A percentile compares a stretch with the other conserved stretches of the same genome.
phyloP scores from a whole-genome alignment of 2,329 filamentous ascomycete species.

The Epichloe glyceriae region DNA sequence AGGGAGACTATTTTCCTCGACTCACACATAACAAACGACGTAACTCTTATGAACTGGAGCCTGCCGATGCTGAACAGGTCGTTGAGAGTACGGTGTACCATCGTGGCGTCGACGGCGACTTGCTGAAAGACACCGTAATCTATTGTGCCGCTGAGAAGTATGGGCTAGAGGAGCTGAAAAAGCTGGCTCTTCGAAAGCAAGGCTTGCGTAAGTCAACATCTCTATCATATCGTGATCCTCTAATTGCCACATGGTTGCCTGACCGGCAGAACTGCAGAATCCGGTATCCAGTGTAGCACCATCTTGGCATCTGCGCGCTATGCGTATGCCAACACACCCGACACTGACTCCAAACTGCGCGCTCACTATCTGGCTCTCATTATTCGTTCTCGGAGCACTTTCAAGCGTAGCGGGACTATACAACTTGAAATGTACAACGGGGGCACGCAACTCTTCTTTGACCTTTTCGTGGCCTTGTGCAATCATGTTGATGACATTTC shows the following conservation, averaged over 20 bases:
- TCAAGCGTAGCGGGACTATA: conserved; percentile 91
- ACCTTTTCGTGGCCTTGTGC: conserved; percentile 83
- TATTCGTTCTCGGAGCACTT: conserved; percentile 74
- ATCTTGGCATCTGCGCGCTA: conserved; percentile 81
- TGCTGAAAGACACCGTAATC: conserved; percentile 80
- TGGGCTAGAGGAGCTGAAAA: conserved; percentile 71
- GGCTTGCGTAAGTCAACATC: conserved; percentile 52
- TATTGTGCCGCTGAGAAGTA: conserved; percentile 85
- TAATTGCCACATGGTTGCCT: background rate
- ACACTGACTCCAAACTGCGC: conserved; percentile 78
- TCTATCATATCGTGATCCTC: background rate
- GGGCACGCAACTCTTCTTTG: conserved; percentile 75
- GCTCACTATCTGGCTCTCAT: conserved; percentile 89
- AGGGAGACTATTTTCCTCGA: conserved; percentile 82
- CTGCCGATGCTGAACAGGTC: conserved; percentile 31
- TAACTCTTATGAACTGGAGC: conserved; percentile 73
- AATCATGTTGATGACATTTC: conserved; percentile 72
- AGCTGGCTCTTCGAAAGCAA: conserved; percentile 75
- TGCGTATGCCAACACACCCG: conserved; percentile 78
- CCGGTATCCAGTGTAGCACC: conserved; percentile 70
- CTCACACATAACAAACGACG: conserved; percentile 70
- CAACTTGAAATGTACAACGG: conserved; percentile 88
- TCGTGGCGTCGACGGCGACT: conserved; percentile 46
- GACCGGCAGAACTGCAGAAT: conserved; percentile 32
- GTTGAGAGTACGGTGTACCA: conserved; percentile 58